phyloP scores from a whole-genome alignment of 1,284 basidiomycete species.

The Sphaerobolus stellatus region DNA sequence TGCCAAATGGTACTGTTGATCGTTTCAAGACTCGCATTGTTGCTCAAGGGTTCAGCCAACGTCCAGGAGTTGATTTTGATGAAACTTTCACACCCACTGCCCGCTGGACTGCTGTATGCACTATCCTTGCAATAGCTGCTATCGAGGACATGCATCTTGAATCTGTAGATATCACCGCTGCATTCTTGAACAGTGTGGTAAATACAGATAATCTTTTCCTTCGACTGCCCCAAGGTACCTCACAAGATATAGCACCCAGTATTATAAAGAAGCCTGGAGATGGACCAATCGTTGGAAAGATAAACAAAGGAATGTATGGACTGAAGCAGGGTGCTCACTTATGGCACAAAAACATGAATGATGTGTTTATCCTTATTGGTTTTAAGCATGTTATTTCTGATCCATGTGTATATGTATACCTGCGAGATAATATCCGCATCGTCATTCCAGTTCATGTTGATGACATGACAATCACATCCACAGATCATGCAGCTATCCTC shows the following conservation, averaged over 20 bases:
- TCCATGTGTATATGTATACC: slow-evolving; percentile 7
- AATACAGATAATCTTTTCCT: slow-evolving; percentile 34
- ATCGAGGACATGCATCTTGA: slow-evolving; percentile 33
- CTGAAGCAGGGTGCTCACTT: slow-evolving; percentile 37
- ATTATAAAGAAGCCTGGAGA: too few relatives aligned
- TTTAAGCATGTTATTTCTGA: slow-evolving; percentile 2
- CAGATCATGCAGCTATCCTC: slow-evolving; percentile 16
- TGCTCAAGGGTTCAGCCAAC: slow-evolving; percentile 12
- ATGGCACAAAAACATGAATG: slow-evolving; percentile 32
- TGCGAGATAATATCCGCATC: slow-evolving; percentile 4
- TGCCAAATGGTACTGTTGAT: neutral
- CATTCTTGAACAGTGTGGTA: slow-evolving; percentile 33
- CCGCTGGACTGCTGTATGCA: slow-evolving; percentile 20
- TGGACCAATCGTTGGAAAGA: neutral
- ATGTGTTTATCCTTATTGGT: slow-evolving; percentile 17
- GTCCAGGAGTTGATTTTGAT: slow-evolving; percentile 33
- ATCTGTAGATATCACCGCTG: slow-evolving; percentile 37
- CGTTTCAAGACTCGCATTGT: slow-evolving; percentile 14
- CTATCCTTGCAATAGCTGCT: slow-evolving; percentile 25
- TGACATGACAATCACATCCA: too few relatives aligned
- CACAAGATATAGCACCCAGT: too few relatives aligned
- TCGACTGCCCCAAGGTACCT: slow-evolving; percentile 30
- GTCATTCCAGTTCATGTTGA: slow-evolving; percentile 25
- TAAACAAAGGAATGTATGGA: slow-evolving; percentile 34
- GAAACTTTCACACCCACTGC: slow-evolving; percentile 31